Evolutionary conservation across 1,284 basidiomycete species (phyloP).

Genomic region (Omphalotus olearius): DNA sequence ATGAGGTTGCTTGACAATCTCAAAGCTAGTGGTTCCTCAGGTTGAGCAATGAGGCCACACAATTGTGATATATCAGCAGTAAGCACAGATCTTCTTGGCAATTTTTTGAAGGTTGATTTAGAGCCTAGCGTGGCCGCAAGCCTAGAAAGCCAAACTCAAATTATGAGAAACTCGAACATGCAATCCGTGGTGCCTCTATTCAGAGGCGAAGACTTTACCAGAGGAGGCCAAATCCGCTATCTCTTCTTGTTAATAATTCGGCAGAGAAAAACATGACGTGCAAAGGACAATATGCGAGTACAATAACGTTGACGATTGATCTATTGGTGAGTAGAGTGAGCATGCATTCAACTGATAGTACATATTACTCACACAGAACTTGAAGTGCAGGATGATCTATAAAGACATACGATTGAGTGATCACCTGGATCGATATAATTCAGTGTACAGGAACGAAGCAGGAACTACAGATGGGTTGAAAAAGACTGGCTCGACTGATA

Average conservation of each 20-base stretch:
- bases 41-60: constrained; percentile 76
- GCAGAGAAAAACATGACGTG: constrained; percentile 69
- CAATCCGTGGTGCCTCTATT: no score
- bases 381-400: no score
- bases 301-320: no score
- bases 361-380: no score
- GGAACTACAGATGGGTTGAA: no score
- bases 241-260: constrained; percentile 67
- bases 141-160: constrained; percentile 38
- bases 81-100: constrained; percentile 76
- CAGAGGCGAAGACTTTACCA: constrained; percentile 44
- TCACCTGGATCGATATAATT: no score
- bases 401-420: no score
- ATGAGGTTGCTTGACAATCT: constrained; percentile 83
- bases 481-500: no score
- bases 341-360: no score
- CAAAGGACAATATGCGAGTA: not conserved
- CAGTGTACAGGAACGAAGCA: no score
- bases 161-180: no score
- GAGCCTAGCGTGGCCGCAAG: constrained; percentile 85
- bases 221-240: constrained; percentile 77
- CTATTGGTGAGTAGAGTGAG: no score
- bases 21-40: constrained; percentile 80
- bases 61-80: constrained; percentile 76
- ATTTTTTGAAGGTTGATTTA: constrained; percentile 77